phyloP scores from a whole-genome alignment of 2,329 filamentous ascomycete genomes.

The Aspergillus sp. region DNA sequence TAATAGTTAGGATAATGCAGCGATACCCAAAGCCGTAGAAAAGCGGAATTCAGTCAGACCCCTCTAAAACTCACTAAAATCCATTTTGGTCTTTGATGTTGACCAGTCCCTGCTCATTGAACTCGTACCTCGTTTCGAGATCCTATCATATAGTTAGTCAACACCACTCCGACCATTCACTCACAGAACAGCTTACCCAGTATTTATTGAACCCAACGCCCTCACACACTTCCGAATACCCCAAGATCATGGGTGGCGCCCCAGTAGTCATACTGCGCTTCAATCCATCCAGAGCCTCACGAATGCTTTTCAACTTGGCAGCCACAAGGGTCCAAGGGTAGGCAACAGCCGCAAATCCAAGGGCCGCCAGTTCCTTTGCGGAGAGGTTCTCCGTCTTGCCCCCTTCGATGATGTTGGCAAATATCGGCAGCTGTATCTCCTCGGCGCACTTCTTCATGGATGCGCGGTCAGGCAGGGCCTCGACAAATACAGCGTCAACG shows the following conservation, averaged over 20 bases:
- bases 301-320: conserved; percentile 44
- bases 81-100: background rate
- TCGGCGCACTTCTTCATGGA: conserved; percentile 41
- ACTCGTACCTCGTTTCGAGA: conserved; percentile 22
- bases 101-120: conserved; percentile 10
- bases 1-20: no score
- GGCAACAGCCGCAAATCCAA: conserved; percentile 44
- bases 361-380: conserved; percentile 35
- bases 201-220: conserved; percentile 49
- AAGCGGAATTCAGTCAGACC: no score
- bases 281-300: conserved; percentile 31
- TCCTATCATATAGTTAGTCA: conserved; percentile 10
- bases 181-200: conserved; percentile 29
- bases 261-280: conserved; percentile 45
- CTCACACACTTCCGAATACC: conserved; percentile 46
- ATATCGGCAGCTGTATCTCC: conserved; percentile 40
- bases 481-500: conserved; percentile 46
- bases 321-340: conserved; percentile 49
- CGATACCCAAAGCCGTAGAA: no score
- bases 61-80: no score
- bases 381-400: conserved; percentile 44
- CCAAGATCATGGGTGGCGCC: conserved; percentile 43
- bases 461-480: conserved; percentile 46
- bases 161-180: conserved; percentile 12
- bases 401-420: conserved; percentile 48